Percentiles rank a stretch among this genome's conserved stretches.
These are phyloP conservation scores for Botrytis byssoidea DNA, from an alignment of 2,329 filamentous ascomycete genomes.

Conservation along the genomic window DNA sequence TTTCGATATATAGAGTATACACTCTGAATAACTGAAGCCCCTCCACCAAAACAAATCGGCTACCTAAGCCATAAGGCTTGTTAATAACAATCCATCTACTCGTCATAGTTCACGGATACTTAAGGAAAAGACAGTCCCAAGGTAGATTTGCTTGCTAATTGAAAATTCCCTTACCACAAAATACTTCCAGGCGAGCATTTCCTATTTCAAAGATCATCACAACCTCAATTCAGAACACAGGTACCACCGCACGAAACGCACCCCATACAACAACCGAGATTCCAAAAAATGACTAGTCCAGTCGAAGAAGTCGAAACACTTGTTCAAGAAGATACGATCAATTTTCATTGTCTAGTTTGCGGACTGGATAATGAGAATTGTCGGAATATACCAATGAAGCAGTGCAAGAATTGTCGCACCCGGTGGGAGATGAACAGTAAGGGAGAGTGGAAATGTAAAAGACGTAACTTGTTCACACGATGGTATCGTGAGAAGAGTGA, in stretches of 20 bases:
- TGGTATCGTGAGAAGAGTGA: not conserved
- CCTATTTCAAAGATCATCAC: not conserved
- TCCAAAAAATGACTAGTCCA: not conserved
- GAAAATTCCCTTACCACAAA: not conserved
- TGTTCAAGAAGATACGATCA: not conserved
- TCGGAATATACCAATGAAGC: not conserved
- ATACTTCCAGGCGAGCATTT: not conserved
- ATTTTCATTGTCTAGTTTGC: not conserved
- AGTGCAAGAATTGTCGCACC: not conserved
- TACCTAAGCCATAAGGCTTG: too few species aligned
- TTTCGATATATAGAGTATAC: too few species aligned
- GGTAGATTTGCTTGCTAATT: not conserved
- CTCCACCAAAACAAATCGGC: too few species aligned
- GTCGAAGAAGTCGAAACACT: not conserved
- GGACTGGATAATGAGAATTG: not conserved
- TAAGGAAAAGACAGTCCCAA: too few species aligned
- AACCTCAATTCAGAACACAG: not conserved
- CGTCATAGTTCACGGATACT: accelerated
- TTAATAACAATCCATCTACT: not conserved
- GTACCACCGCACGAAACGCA: not conserved
- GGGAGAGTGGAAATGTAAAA: not conserved
- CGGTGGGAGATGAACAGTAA: not conserved
- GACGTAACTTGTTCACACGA: not conserved
- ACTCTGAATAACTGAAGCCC: not conserved
- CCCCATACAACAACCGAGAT: not conserved